phyloP scores from a whole-genome alignment of 1,139 yeast genomes.

The Scheffersomyces segobiensis region DNA sequence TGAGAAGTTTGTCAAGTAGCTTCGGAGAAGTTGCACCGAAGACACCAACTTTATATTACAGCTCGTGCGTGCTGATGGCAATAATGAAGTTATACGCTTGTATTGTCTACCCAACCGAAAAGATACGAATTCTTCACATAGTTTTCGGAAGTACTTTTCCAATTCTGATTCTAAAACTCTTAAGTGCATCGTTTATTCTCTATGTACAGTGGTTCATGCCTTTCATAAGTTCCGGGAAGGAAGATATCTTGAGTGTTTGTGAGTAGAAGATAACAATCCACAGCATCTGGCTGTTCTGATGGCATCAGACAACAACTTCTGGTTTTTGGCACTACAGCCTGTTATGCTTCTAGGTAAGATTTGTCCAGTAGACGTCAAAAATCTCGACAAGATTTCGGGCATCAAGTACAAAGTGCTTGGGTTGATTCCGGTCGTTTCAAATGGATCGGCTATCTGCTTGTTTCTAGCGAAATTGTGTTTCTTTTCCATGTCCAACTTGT shows the following conservation, averaged over 20 bases:
- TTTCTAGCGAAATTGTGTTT: slow-evolving; percentile 16
- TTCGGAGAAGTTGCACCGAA: too few species aligned
- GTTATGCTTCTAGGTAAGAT: slow-evolving; percentile 68
- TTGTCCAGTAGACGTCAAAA: slow-evolving; percentile 63
- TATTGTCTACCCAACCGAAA: too few species aligned
- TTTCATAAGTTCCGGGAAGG: slow-evolving; percentile 39
- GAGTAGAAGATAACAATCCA: slow-evolving; percentile 66
- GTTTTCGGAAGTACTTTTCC: not conserved
- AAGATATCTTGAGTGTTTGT: slow-evolving; percentile 50
- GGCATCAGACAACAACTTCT: slow-evolving; percentile 64
- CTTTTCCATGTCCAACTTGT: slow-evolving; percentile 45
- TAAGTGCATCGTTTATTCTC: not conserved
- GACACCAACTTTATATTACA: too few species aligned
- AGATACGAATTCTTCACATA: not conserved
- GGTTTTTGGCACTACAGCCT: slow-evolving; percentile 61
- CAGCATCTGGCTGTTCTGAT: slow-evolving; percentile 67
- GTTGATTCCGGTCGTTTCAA: slow-evolving; percentile 57
- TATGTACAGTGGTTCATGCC: not conserved
- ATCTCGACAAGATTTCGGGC: slow-evolving; percentile 63
- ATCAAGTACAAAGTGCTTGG: slow-evolving; percentile 66
- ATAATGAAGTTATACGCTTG: too few species aligned
- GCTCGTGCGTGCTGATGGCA: too few species aligned
- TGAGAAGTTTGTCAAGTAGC: too few species aligned
- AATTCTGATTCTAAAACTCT: not conserved
- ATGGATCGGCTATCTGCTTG: slow-evolving; percentile 34